Base-by-base conservation (phyloP, 1,284 basidiomycete species). In the Grifola frondosa region DNA sequence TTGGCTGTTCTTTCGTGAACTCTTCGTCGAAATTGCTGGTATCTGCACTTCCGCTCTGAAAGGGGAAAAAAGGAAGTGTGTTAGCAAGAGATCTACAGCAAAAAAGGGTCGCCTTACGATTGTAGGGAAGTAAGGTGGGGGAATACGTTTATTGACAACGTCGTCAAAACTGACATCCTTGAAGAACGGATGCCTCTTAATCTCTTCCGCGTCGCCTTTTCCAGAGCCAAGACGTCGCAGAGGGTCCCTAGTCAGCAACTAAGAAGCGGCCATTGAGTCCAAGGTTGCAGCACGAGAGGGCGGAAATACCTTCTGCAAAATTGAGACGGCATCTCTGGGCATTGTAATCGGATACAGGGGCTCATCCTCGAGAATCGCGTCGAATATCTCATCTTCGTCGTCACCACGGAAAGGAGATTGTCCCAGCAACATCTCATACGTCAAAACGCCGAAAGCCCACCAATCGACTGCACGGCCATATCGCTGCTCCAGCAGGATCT, bases 381-480 rank as follows among this genome's bases (percentile, higher is more conserved):
- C 97, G 63, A 99, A 99, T 53, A 99, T 99, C 74, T 99, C 97
- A 64, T 99, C 97, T 66, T 99, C 97, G 58, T 99, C 97, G 60
- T 99, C 97, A 45, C 97, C 97, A 40, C 96, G 86, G 85, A 99
- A 99, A 3, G 97, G 97, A 12, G 96, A 97, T 69, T 99, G 97
- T 30, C 97, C 97, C 22, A 99, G 77, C 42, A 99, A 72, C 97
- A 99, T 99, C 69, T 99, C 97, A 64, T 99, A 99, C 34, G 92
- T 97, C 57, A 99, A 70, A 7, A 99, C 96, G 53, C 97, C 97
- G 63, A 99, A 99, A 7, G 97, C 97, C 97, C 97, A 99, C 97
- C 97, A 99, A 62, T 99, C 97, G 38, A 99, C 97, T 5, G 97
- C 97, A 32, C 94, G 88, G 10, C 94, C 94, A 61, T 99, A 99